Base-by-base conservation (phyloP, 1,139 yeast genomes). In the Yarrowia galli region DNA sequence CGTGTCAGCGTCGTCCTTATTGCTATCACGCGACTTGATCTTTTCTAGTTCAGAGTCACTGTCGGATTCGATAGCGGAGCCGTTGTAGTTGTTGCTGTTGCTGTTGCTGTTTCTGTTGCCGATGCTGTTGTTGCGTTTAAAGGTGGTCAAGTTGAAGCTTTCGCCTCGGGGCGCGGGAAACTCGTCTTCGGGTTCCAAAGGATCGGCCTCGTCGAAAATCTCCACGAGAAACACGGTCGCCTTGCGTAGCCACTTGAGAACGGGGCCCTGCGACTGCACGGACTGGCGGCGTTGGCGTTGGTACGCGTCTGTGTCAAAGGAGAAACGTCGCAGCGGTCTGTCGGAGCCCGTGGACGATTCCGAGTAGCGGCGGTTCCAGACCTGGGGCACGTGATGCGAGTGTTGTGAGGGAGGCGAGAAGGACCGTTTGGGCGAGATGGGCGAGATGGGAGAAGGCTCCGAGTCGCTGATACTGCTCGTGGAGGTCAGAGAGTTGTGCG, bases 101-200 rank as follows among this genome's bases (percentile, higher is more conserved):
- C 9, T 28, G 32, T 28, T 7, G 32, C 32, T 28, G 6, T 28
- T n/a, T n/a, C n/a, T n/a, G n/a, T n/a, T n/a, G n/a, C n/a, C n/a
- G n/a, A n/a, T n/a, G n/a, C n/a, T 28, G 32, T 10, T 28, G 32
- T 8, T 28, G 32, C 32, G 32, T 28, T 10, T 28, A 10, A 7
- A 15, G 35, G 15, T 35, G 7, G 15, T 22, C 10, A n/a, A 16
- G 35, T 23, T 16, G 35, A 28, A 2, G 36, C 36, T 28, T 28
- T 28, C 32, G 8, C 10, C 9, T 2, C 1, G 7, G 8, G 64
- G 43, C 15, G 35, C 25, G 15, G 64, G 48, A 13, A 42, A 40
- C n/a, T 58, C 64, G 42, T 58, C 64, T 58, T 58, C 51, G 20
- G 64, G 64, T 13, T 58, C 64, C 12, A 58, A 42, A 8, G 64